These are phyloP conservation scores for Haplosporangium gracile DNA, from an alignment of 192 early-diverging fungal genomes.

Conservation along the genomic window DNA sequence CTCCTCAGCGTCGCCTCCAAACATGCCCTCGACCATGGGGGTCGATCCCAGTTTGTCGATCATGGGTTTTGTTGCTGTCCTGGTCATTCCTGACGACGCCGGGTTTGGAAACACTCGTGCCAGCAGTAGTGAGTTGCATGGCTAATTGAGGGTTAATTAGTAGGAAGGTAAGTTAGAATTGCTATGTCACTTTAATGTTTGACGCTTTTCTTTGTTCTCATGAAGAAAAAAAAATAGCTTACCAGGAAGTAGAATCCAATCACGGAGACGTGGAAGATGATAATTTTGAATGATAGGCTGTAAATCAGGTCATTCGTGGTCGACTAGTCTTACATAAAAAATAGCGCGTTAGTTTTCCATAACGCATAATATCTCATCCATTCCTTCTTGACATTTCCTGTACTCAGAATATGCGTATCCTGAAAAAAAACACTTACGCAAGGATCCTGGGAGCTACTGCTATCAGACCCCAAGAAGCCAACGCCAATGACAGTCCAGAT, in stretches of 20 bases:
- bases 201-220: neutral
- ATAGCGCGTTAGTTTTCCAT: neutral
- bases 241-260: constrained; percentile 54
- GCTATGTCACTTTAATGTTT: neutral
- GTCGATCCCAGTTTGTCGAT: constrained; percentile 44
- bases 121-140: constrained; percentile 32
- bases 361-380: too few relatives aligned
- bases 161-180: neutral
- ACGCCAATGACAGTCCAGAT: constrained; percentile 55
- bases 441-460: constrained; percentile 11
- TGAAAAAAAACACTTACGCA: constrained; percentile 32
- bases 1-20: constrained; percentile 47
- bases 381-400: neutral
- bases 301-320: constrained; percentile 35
- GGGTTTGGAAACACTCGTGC: constrained; percentile 28
- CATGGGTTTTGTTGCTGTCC: constrained; percentile 55
- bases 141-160: constrained; percentile 3
- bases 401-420: neutral
- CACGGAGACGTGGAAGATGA: constrained; percentile 42
- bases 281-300: constrained; percentile 47
- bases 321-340: neutral
- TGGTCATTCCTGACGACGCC: constrained; percentile 27
- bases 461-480: constrained; percentile 38
- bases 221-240: neutral
- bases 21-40: constrained; percentile 47